Evolutionary conservation across 495 filamentous ascomycete species (phyloP).

Genomic region (Astrothelium macrocarpum): DNA sequence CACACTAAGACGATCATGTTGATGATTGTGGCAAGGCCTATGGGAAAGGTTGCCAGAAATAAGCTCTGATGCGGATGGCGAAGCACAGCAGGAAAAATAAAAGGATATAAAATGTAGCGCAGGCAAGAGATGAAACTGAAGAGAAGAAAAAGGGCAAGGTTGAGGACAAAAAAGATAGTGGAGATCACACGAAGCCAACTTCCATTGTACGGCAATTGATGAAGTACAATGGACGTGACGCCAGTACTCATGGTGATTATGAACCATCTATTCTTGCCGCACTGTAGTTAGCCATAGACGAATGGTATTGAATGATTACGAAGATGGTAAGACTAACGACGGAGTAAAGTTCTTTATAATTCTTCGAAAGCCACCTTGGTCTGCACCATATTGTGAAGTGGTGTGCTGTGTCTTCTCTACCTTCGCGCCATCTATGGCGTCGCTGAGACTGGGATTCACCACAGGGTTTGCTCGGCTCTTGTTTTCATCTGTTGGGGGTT

Average conservation of each 20-base stretch:
- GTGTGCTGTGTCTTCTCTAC: background rate
- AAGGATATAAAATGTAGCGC: constrained; percentile 49
- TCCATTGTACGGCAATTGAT: constrained; percentile 48
- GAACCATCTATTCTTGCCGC: constrained; percentile 34
- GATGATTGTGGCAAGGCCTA: constrained; percentile 54
- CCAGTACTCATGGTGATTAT: constrained; percentile 56
- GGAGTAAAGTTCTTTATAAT: constrained; percentile 20
- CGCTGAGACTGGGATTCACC: too few species aligned
- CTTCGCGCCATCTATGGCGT: too few species aligned
- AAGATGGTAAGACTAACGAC: constrained; percentile 4
- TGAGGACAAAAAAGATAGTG: constrained; percentile 44
- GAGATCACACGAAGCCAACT: constrained; percentile 46
- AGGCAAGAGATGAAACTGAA: constrained; percentile 39
- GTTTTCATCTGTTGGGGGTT: too few species aligned
- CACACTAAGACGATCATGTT: constrained; percentile 49
- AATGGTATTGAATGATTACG: too few species aligned
- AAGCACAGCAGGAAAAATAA: constrained; percentile 48
- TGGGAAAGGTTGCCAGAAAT: constrained; percentile 53
- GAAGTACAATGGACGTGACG: constrained; percentile 51
- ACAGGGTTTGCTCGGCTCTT: too few species aligned
- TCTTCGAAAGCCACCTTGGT: constrained; percentile 12
- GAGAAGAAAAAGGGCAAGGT: constrained; percentile 43
- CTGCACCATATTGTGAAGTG: background rate
- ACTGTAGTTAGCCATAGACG: background rate
- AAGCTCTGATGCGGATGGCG: constrained; percentile 49